Base-by-base conservation (phyloP, 192 early-diverging fungal genomes). In the Podila epicladia region DNA sequence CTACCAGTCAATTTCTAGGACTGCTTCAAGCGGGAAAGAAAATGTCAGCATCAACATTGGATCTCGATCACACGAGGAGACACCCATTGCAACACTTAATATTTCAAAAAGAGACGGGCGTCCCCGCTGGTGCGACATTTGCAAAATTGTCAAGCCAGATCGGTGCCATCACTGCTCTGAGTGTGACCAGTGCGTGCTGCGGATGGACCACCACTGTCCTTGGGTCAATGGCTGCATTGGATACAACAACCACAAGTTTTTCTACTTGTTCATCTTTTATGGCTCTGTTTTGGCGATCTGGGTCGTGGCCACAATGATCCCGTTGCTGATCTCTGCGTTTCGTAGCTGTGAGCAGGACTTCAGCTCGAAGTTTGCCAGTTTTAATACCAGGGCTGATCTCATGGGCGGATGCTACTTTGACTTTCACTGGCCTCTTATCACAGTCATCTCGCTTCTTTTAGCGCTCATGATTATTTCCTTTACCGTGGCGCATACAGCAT, bases 191-290 rank as follows among this genome's bases (percentile, higher is more conserved):
- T 89, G 88, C 64, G 86, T 89, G 12, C 68, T 89, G 32, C 78
- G 83, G 64, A 89, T 89, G 88, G 88, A 89, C 70, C 88, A 89
- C 29, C 75, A 78, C 49, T 71, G 67, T 33, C 53, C 61, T 58
- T 86, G 87, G 88, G 85, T 87, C 17, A 86, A 85, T 64, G 82
- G 85, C 22, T 89, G 86, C 53, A 85, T 89, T 33, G 88, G 88
- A 22, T 77, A 76, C 62, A 64, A 69, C 32, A 89, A 80, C 49
- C 84, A 86, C 50, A 88, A 88, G 33, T 74, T 67, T 11, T 88
- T 88, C 69, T 86, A 84, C 55, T 65, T 86, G 0, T 88, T 88
- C 41, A 55, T 88, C 31, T 19, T 86, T 1, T 88, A 86, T 58
- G 79, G 72, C 48, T 78, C 83, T 1, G 35, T 86, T 12, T 49